phyloP scores from a whole-genome alignment of 2,329 filamentous ascomycete species.

The Fusarium tanahbumbuense region DNA sequence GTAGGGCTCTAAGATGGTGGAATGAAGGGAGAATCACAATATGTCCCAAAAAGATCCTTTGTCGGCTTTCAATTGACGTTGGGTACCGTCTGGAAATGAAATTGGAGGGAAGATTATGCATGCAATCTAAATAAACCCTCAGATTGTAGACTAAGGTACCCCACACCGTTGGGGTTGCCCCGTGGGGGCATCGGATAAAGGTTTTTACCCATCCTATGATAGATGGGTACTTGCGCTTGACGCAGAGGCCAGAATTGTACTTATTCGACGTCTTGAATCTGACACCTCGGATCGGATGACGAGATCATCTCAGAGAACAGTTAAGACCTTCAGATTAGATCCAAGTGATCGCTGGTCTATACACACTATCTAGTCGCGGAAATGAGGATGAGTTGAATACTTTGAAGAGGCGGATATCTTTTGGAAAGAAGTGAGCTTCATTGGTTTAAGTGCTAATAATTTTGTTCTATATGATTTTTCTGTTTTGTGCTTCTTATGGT shows the following conservation, averaged over 20 bases:
- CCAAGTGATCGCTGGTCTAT: too few relatives aligned
- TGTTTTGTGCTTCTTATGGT: neutral
- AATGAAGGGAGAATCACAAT: accelerated
- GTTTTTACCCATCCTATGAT: neutral
- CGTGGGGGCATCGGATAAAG: neutral
- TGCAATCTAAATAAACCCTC: neutral
- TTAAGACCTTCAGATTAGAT: too few relatives aligned
- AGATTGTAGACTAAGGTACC: neutral
- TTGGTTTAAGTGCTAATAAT: accelerated
- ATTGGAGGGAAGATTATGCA: neutral
- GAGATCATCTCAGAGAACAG: too few relatives aligned
- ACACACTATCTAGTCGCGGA: accelerated
- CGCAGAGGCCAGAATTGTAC: neutral
- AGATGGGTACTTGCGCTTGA: too few relatives aligned
- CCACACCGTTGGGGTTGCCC: neutral
- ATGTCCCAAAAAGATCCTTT: accelerated
- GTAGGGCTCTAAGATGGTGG: accelerated
- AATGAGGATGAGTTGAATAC: too few relatives aligned
- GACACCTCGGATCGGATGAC: too few relatives aligned
- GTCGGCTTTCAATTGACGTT: too few relatives aligned
- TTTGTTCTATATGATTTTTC: neutral
- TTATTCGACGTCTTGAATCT: neutral
- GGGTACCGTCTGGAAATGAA: neutral
- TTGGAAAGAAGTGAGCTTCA: accelerated
- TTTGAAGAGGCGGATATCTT: too few relatives aligned